Percentiles rank a stretch among this genome's conserved stretches.
Conservation (phyloP, 352 stramenopile genomes). For the Globisporangium radiosum region DNA sequence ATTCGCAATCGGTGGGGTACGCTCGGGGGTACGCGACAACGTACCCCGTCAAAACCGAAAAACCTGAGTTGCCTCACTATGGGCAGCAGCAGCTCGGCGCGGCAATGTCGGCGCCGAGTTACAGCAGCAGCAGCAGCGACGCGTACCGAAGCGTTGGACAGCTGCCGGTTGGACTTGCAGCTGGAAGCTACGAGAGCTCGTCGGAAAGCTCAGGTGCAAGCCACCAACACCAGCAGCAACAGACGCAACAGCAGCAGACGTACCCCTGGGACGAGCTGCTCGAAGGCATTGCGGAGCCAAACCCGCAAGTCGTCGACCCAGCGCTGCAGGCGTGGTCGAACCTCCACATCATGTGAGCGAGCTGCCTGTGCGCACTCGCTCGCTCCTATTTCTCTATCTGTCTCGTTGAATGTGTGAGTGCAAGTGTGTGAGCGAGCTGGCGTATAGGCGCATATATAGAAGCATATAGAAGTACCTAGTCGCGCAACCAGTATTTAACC, state of each 20-base stretch:
- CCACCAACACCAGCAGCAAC: conserved; percentile 1
- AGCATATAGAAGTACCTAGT: too few relatives aligned
- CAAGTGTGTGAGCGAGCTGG: too few relatives aligned
- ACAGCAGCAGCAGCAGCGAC: conserved; percentile 4
- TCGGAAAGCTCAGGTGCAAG: conserved; percentile 3
- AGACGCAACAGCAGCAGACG: neutral
- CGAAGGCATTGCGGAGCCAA: conserved; percentile 58
- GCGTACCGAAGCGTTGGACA: too few relatives aligned
- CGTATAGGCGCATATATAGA: too few relatives aligned
- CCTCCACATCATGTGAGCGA: conserved; percentile 56
- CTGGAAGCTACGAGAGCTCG: conserved; percentile 9
- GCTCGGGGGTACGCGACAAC: neutral
- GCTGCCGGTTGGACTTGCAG: neutral
- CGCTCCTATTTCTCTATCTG: too few relatives aligned
- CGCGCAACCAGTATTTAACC: too few relatives aligned
- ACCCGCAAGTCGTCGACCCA: conserved; percentile 35
- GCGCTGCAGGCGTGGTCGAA: conserved; percentile 64
- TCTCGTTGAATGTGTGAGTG: neutral
- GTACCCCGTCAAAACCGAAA: conserved; percentile 11
- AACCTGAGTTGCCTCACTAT: conserved; percentile 3
- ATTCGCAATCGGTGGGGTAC: conserved; percentile 1
- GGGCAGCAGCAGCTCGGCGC: conserved; percentile 1
- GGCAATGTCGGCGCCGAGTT: neutral
- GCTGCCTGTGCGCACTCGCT: neutral
- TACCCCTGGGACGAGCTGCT: conserved; percentile 70